Evolutionary conservation across 208 protist species (phyloP), one percentile per base, ranked within the genome.

Genomic region (Trypanosoma conorhini): DNA sequence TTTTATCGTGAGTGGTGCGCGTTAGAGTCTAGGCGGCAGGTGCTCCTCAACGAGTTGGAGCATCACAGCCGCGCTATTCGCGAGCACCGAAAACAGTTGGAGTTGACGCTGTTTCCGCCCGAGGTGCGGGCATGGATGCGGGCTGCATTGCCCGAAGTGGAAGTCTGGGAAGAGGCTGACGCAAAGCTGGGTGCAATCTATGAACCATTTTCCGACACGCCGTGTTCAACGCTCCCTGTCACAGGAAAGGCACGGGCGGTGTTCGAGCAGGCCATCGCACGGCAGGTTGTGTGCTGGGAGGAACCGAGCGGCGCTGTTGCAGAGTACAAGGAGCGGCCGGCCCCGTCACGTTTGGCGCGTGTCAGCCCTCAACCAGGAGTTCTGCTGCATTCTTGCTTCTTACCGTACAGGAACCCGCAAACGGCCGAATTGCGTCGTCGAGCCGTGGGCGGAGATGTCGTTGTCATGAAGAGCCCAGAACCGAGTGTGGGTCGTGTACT

Each of bases 1-100:
- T 74, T 74, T 54, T 57, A 67, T 46, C 68, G 68, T 40, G 68
- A 74, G 30, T 67, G 68, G 68, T 38, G 66, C 1, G 31, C 59
- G 15, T 35, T 74, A 15, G 68, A 74, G 33, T 61, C 26, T 3
- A 55, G 30, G 52, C 59, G 68, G 8, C 58, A 61, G 33, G 0
- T 33, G 22, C n/a, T 72, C 7, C 1, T 72, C 5, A 22, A 63
- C 19, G 67, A 63, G 40, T 26, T 72, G 28, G 46, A 64, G 33
- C 30, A 58, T 60, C 62, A 70, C 24, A 56, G 70, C 35, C 62
- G 55, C 42, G 30, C 21, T 42, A 68, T 75, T 61, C 52, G 38
- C 15, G 70, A 52, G 33, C 62, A 68, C 19, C 38, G 64, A 24
- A 26, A 33, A 3, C n/a, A 30, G 8, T 28, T 75, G 21, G 70